phyloP scores from a whole-genome alignment of 2,329 filamentous ascomycete genomes.

The Corniculantispora saksenae region DNA sequence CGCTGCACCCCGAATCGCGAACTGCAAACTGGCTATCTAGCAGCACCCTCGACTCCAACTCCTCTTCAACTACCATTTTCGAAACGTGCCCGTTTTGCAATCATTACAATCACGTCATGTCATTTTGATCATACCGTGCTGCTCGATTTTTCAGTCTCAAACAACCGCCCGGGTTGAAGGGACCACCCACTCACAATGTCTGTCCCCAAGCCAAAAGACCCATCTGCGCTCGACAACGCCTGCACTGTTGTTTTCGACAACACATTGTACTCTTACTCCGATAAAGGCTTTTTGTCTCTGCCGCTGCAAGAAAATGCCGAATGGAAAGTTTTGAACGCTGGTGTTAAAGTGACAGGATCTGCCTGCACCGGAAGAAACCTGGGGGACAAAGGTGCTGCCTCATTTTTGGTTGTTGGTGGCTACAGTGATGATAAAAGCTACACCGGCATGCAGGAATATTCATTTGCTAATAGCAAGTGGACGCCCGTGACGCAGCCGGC shows the following conservation, averaged over 20 bases:
- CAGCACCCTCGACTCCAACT: background rate
- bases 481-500: constrained; percentile 45
- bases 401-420: constrained; percentile 82
- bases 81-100: background rate
- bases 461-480: constrained; percentile 56
- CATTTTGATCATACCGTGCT: constrained; percentile 24
- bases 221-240: constrained; percentile 67
- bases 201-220: constrained; percentile 63
- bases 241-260: constrained; percentile 82
- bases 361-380: constrained; percentile 74
- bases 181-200: constrained; percentile 54
- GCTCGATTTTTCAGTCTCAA: background rate
- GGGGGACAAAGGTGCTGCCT: constrained; percentile 58
- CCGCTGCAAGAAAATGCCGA: constrained; percentile 65
- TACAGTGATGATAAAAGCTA: constrained; percentile 56
- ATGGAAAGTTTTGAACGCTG: constrained; percentile 69
- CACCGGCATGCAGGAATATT: constrained; percentile 71
- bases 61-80: background rate
- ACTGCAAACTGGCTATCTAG: background rate
- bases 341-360: constrained; percentile 71
- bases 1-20: background rate
- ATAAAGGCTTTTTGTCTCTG: constrained; percentile 73
- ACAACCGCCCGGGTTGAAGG: constrained; percentile 12
- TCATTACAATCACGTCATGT: constrained; percentile 38
- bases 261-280: constrained; percentile 81